Evolutionary conservation across 1,139 yeast species (phyloP).

Genomic region (Eremothecium sinecaudum): DNA sequence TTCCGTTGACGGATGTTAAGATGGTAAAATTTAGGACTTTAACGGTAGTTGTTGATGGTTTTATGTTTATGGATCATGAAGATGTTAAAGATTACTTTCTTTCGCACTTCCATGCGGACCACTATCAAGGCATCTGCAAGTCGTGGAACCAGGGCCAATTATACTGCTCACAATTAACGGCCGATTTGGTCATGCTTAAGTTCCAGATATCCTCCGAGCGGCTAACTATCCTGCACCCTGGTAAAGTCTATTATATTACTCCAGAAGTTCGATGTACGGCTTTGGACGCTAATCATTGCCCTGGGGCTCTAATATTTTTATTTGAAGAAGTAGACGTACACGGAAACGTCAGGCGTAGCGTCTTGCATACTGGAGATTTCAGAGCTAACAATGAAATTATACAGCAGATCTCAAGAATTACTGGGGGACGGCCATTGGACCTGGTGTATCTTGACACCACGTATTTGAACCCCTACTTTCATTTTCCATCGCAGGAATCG

Average conservation of each 20-base stretch:
- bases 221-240: constrained; percentile 40
- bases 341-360: constrained; percentile 24
- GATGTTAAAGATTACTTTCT: constrained; percentile 46
- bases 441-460: constrained; percentile 80
- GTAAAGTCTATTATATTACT: constrained; percentile 32
- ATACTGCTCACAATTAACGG: constrained; percentile 65
- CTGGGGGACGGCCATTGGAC: constrained; percentile 34
- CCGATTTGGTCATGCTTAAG: constrained; percentile 43
- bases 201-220: constrained; percentile 49
- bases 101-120: constrained; percentile 89
- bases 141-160: constrained; percentile 61
- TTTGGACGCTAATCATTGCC: constrained; percentile 89
- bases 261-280: constrained; percentile 52
- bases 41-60: constrained; percentile 59
- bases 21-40: constrained; percentile 37
- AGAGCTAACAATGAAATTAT: constrained; percentile 43
- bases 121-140: constrained; percentile 76
- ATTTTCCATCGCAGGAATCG: constrained; percentile 66
- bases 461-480: constrained; percentile 62
- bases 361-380: constrained; percentile 89
- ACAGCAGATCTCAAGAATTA: constrained; percentile 24
- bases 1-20: constrained; percentile 48
- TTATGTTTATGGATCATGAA: constrained; percentile 43
- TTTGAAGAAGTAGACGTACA: constrained; percentile 43
- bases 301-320: constrained; percentile 79